Conservation (phyloP, 163 green algal genomes). For the Coccomyxa subellipsoidea region DNA sequence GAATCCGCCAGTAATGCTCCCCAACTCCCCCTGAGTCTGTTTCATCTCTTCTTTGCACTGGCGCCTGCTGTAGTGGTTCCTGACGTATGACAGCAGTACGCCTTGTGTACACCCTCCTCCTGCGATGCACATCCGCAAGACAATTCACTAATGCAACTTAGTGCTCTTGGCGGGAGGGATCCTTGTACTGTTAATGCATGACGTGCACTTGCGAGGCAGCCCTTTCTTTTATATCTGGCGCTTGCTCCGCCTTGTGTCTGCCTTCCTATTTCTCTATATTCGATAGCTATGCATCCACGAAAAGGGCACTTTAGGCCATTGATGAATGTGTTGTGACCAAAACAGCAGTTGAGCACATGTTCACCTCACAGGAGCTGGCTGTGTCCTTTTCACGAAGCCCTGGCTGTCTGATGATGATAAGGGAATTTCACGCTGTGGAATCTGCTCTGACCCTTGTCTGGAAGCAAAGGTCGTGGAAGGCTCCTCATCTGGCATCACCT, state of each 20-base stretch:
- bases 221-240: no score
- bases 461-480: background rate
- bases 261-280: no score
- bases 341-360: background rate
- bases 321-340: no score
- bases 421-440: background rate
- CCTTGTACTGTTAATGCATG: no score
- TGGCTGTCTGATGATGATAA: background rate
- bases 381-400: background rate
- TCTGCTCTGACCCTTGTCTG: background rate
- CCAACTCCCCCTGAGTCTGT: background rate
- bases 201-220: no score
- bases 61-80: background rate
- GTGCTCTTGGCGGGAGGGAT: no score
- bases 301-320: no score
- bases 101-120: background rate
- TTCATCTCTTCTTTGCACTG: background rate
- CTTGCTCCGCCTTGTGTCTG: no score
- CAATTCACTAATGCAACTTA: no score
- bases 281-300: no score
- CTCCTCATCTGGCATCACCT: background rate
- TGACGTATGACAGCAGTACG: background rate
- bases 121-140: no score
- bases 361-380: background rate
- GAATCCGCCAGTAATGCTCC: background rate